Base-by-base conservation (phyloP, 1,284 basidiomycete genomes). In the Flammula alnicola region DNA sequence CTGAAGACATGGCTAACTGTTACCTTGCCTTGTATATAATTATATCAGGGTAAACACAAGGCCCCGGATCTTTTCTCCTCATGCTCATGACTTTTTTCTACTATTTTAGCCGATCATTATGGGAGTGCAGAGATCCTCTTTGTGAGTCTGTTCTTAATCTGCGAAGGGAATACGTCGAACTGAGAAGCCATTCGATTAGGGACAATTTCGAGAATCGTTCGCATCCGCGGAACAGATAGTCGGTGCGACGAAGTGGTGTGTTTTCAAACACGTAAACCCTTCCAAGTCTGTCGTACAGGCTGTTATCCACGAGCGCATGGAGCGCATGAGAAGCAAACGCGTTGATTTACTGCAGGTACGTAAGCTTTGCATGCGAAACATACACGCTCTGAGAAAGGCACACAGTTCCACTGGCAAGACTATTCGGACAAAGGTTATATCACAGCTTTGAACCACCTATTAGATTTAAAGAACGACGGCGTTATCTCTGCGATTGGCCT, bases 181-280 rank as follows among this genome's bases (percentile, higher is more conserved):
- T 61, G 26, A 63, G 30, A n/a, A 42, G 44, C 39, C 39, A 27
- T 43, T 44, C 43, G 25, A 49, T 35, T 63, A 90, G 88, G 88
- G 88, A 11, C 81, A 86, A 64, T 88, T 87, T 63, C 76, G 78
- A 49, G 64, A 73, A 49, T 72, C 74, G 5, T 67, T 79, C 16
- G 63, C 73, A 5, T 58, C 70, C 30, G 65, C 72, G 2, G 66
- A 70, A n/a, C 64, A 63, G 2, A 76, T 88, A 10, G 51, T 91
- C 14, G 86, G 87, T 33, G 86, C 83, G 3, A 92, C 89, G 2
- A 92, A 91, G 63, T 91, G 87, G 88, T 92, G 88, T 67, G 80
- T 91, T 14, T 91, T 91, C 70, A 75, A 79, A 49, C 69, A 69
- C 12, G 73, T 75, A 6, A 66, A 69, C n/a, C 74, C 80, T 5